phyloP scores from a whole-genome alignment of 306 rosid genomes.

The Trichosanthes cucumerina region DNA sequence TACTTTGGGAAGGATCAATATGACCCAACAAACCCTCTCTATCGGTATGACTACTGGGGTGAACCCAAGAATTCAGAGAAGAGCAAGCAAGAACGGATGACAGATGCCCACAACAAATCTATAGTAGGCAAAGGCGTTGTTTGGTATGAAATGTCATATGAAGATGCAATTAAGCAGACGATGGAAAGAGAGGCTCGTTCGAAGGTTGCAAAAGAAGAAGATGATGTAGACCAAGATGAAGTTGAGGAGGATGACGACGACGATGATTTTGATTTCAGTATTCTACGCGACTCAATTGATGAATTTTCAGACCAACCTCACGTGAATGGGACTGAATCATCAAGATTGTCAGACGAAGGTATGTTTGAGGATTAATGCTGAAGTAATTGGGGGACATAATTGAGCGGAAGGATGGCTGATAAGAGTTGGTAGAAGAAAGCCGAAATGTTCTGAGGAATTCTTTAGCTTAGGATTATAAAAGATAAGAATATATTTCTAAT shows the following conservation, averaged over 20 bases:
- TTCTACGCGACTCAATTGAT: slow-evolving; percentile 22
- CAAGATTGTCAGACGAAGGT: slow-evolving; percentile 51
- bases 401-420: background rate
- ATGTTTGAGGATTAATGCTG: slow-evolving; percentile 46
- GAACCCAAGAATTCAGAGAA: slow-evolving; percentile 94
- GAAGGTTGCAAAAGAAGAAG: slow-evolving; percentile 17
- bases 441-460: background rate
- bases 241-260: slow-evolving; percentile 24
- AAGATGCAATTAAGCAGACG: slow-evolving; percentile 48
- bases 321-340: slow-evolving; percentile 86
- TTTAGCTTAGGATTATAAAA: background rate
- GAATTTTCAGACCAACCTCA: slow-evolving; percentile 43
- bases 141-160: slow-evolving; percentile 72
- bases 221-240: slow-evolving; percentile 12
- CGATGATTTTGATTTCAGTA: slow-evolving; percentile 53
- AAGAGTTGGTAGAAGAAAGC: background rate
- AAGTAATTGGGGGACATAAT: background rate
- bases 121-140: slow-evolving; percentile 64
- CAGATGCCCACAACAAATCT: slow-evolving; percentile 71
- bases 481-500: background rate
- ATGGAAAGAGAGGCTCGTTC: slow-evolving; percentile 42
- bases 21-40: slow-evolving; percentile 71
- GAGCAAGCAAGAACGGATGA: slow-evolving; percentile 66
- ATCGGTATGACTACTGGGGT: slow-evolving; percentile 92
- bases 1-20: slow-evolving; percentile 62